Evolutionary conservation across 169 alveolate genomes (phyloP), one percentile per base, ranked within the genome.

Genomic region (Cyclospora cayetanensis): DNA sequence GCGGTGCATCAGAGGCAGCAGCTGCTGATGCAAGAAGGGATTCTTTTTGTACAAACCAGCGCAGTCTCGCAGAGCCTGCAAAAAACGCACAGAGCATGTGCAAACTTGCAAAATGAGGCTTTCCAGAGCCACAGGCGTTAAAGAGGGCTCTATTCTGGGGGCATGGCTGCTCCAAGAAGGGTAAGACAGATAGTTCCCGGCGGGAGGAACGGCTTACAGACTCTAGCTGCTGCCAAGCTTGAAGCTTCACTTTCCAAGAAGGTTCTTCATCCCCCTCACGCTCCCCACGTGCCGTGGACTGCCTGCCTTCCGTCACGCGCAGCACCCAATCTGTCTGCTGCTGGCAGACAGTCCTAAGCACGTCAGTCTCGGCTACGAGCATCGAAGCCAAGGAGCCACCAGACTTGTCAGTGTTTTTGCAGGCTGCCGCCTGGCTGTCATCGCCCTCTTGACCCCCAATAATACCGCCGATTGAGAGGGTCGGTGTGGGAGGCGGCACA

Each of bases 151-250:
- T n/a, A n/a, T n/a, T n/a, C n/a, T n/a, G n/a, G n/a, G n/a, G n/a
- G n/a, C n/a, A n/a, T n/a, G n/a, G n/a, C n/a, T n/a, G n/a, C n/a
- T n/a, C n/a, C n/a, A 27, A 68, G 77, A 39, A 29, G 20, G 25
- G 43, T 1, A 29, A 29, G 4, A 3, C 77, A 4, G 42, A n/a
- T n/a, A n/a, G n/a, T n/a, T n/a, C n/a, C 9, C 25, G 0, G 85
- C 0, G 27, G 72, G 42, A 7, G 55, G 29, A 22, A 39, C 12
- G 60, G 22, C 91, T 50, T 43, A 87, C 92, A 2, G 65, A 52
- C 34, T 89, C 93, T 11, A 89, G 89, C 60, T 89, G 93, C 25
- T 89, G 93, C 93, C 93, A 89, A 20, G 93, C 88, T 35, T 74
- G 89, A 68, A 89, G 31, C 70, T 89, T 89, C 83, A 89, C 82